Base-by-base conservation (phyloP, 169 alveolate species). In the Babesia gibsoni region DNA sequence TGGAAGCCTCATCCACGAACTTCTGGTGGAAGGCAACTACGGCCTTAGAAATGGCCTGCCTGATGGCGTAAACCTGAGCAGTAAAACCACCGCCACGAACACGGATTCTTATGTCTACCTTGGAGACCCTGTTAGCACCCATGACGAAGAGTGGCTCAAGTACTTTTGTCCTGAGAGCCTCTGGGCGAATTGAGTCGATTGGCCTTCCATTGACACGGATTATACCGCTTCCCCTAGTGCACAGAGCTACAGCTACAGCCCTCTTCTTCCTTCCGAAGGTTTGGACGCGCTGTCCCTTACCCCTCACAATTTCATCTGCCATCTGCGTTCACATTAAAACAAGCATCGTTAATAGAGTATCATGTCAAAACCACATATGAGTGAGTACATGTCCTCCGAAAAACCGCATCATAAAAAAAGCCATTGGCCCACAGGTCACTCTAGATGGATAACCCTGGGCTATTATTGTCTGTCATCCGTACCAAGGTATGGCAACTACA, bases 71-170 rank as follows among this genome's bases (percentile, higher is more conserved):
- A 79, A 98, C 91, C 88, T 98, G 98, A 72, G 98, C 91, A 43
- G 98, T 92, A 69, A 92, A 91, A 67, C 99, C 99, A 58, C 99
- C 99, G 54, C 99, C 99, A 43, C 95, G 91, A 18, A 98, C 99
- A 65, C 99, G 92, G 75, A 96, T 93, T 90, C 99, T 96, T 70
- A 98, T 95, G 88, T 95, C 99, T 35, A 98, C 73, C 61, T 91
- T 90, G 72, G 91, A 86, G 88, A 97, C 91, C 42, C 95, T 83
- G 48, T 95, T 91, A 81, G 94, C 89, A 33, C 99, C 99, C 50
- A 98, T 92, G 54, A 98, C 83, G 68, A 96, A 91, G 52, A 98
- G 90, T 48, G 99, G 99, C 93, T 98, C 99, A 65, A 93, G 91
- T 16, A 95, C 97, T 92, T 98, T 98, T 46, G 95, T 89, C 84